phyloP scores from a whole-genome alignment of 2,329 filamentous ascomycete species.

The Penicillium occitanis region DNA sequence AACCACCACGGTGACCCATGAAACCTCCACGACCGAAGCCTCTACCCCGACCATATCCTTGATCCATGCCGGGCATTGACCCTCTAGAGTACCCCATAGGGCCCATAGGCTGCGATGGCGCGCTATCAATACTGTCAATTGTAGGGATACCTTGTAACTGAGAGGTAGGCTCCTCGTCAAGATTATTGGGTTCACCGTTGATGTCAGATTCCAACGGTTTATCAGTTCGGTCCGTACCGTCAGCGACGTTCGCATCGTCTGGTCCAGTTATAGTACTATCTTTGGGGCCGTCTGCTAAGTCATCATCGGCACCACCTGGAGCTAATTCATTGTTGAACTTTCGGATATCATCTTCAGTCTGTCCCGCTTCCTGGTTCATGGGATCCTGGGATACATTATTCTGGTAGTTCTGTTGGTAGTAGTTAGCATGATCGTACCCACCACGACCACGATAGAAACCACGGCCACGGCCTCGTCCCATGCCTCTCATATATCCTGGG shows the following conservation, averaged over 20 bases:
- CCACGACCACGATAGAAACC: slow-evolving; percentile 48
- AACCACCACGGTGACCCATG: slow-evolving; percentile 40
- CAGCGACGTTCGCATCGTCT: slow-evolving; percentile 1
- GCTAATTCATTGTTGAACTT: slow-evolving; percentile 37
- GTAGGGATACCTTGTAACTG: slow-evolving; percentile 34
- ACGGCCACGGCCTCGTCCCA: slow-evolving; percentile 60
- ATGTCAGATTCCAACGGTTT: not conserved
- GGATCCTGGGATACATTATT: slow-evolving; percentile 34
- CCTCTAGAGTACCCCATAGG: slow-evolving; percentile 32
- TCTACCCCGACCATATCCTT: slow-evolving; percentile 43
- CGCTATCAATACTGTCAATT: slow-evolving; percentile 34
- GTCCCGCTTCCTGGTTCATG: slow-evolving; percentile 25
- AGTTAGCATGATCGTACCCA: slow-evolving; percentile 39
- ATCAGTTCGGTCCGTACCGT: slow-evolving; percentile 8
- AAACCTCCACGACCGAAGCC: slow-evolving; percentile 50
- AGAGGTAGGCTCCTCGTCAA: not conserved
- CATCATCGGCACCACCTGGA: slow-evolving; percentile 36
- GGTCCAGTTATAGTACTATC: slow-evolving; percentile 19
- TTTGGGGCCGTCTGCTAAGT: slow-evolving; percentile 29
- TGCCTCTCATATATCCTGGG: slow-evolving; percentile 66
- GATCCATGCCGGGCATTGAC: slow-evolving; percentile 28
- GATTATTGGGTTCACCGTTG: not conserved
- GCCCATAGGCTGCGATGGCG: slow-evolving; percentile 25
- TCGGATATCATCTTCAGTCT: slow-evolving; percentile 25
- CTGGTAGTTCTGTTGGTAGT: slow-evolving; percentile 34